Evolutionary conservation across 177 flowering plant genomes (phyloP), one percentile per base, ranked within the genome.

Genomic region (Vitis hybrid): DNA sequence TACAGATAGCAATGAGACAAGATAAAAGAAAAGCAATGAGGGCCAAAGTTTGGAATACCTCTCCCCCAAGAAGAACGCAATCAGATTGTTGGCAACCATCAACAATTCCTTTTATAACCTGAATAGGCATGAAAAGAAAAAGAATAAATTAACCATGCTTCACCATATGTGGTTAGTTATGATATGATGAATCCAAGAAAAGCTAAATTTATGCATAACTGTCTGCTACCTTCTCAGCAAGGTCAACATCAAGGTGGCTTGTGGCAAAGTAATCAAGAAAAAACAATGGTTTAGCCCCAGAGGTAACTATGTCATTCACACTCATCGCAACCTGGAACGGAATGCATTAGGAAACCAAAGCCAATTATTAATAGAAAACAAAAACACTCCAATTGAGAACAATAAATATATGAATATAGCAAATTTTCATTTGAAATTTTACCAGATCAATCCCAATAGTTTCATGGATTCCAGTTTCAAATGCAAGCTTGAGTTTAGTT

Each of bases 381-480:
- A 48, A 61, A 57, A 62, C 48, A 39, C 48, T 39, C 48, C 48
- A 39, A 39, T 39, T 39, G 48, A 39, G 0, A 39, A 39, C 48
- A 39, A 39, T 39, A 39, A 8, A 6, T 6, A 39, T 39, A 8
- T 3, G 49, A 6, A 64, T 6, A 9, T 2, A 58, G 59, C 19
- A 69, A 62, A 62, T 63, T 45, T 6, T 6, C 17, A 57, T 51
- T 51, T 50, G 23, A 69, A 65, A 52, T 11, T 60, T 77, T 84
- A 92, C 99, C 96, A 95, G 78, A 80, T 95, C 99, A 81, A 95
- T 91, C 65, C 99, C 99, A 73, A 95, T 93, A 13, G 99, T 95
- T 1, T 89, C 94, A 75, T 95, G 99, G 39, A 93, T 91, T 62
- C 92, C 97, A 68, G 96, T 91, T 78, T 93, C 97, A 82, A 95